Evolutionary conservation across 768 basidiomycete genomes (phyloP).

Genomic region (Agrocybe chaxingu): DNA sequence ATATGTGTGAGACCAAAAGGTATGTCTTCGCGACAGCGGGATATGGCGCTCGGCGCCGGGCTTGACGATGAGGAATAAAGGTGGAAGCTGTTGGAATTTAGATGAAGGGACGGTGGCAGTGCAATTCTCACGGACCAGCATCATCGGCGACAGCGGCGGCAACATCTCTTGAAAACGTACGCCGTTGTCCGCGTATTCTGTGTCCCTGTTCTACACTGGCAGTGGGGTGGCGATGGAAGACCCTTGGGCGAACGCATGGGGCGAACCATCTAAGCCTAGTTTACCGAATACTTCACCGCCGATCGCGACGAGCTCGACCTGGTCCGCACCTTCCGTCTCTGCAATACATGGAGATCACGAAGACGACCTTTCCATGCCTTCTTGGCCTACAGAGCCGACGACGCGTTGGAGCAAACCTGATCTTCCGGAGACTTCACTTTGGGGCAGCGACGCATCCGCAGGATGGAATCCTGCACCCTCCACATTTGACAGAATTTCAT

Average conservation of each 20-base stretch:
- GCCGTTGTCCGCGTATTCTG: no score
- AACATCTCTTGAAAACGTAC: no score
- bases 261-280: slow-evolving; percentile 37
- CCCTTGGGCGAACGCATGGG: slow-evolving; percentile 75
- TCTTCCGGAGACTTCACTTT: slow-evolving; percentile 34
- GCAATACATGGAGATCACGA: slow-evolving; percentile 38
- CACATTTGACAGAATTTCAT: slow-evolving; percentile 38
- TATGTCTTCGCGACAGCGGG: no score
- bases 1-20: slow-evolving; percentile 1
- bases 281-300: slow-evolving; percentile 3
- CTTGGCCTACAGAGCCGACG: slow-evolving; percentile 48
- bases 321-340: slow-evolving; percentile 22
- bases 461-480: slow-evolving; percentile 34
- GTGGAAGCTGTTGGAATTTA: no score
- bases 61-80: no score
- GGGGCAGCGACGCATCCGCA: slow-evolving; percentile 28
- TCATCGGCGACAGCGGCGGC: no score
- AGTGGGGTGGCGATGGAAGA: slow-evolving; percentile 52
- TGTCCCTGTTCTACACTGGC: no score
- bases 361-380: slow-evolving; percentile 53
- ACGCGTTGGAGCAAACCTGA: slow-evolving; percentile 49
- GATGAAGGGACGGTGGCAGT: no score
- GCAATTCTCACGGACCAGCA: no score
- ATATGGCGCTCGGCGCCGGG: no score
- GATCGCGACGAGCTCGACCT: slow-evolving; percentile 9